Percentiles rank a stretch among this genome's conserved stretches.
These are phyloP conservation scores for Coprinopsis sp. DNA, from an alignment of 768 basidiomycete genomes.

Conservation along the genomic window DNA sequence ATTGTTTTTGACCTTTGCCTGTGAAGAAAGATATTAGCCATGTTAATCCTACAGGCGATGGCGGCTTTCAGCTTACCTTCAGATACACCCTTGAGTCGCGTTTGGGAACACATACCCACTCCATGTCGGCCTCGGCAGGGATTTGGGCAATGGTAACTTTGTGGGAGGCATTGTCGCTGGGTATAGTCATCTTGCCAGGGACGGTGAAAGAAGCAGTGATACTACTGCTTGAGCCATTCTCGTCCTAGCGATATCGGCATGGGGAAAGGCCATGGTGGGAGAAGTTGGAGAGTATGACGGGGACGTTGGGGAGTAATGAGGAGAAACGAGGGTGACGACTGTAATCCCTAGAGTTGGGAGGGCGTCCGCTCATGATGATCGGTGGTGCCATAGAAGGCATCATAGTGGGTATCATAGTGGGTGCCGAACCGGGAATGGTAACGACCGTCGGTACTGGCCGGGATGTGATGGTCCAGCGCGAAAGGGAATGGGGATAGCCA, in stretches of 20 bases:
- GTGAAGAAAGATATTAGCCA: background rate
- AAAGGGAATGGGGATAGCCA: slow-evolving; percentile 31
- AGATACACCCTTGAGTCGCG: slow-evolving; percentile 32
- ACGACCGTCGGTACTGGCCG: background rate
- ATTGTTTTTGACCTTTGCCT: slow-evolving; percentile 49
- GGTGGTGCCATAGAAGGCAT: too few species aligned
- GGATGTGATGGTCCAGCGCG: slow-evolving; percentile 29
- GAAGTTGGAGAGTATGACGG: too few species aligned
- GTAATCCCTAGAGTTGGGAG: slow-evolving; percentile 10
- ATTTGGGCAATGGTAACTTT: slow-evolving; percentile 38
- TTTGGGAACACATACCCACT: slow-evolving; percentile 38
- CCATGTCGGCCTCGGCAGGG: slow-evolving; percentile 32
- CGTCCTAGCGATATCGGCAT: slow-evolving; percentile 15
- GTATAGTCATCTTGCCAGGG: slow-evolving; percentile 38
- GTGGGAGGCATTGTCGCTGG: slow-evolving; percentile 34
- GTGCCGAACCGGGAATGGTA: too few species aligned
- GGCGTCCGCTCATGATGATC: too few species aligned
- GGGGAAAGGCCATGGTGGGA: too few species aligned
- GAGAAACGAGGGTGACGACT: too few species aligned
- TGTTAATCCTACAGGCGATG: background rate
- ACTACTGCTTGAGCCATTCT: slow-evolving; percentile 31
- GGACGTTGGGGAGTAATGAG: too few species aligned
- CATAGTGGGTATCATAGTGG: too few species aligned
- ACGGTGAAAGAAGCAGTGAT: slow-evolving; percentile 36
- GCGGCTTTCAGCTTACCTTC: slow-evolving; percentile 24